Percentiles rank a stretch among this genome's conserved stretches.
Conservation (phyloP, 2,329 filamentous ascomycete species). For the Xylariaceae sp. region DNA sequence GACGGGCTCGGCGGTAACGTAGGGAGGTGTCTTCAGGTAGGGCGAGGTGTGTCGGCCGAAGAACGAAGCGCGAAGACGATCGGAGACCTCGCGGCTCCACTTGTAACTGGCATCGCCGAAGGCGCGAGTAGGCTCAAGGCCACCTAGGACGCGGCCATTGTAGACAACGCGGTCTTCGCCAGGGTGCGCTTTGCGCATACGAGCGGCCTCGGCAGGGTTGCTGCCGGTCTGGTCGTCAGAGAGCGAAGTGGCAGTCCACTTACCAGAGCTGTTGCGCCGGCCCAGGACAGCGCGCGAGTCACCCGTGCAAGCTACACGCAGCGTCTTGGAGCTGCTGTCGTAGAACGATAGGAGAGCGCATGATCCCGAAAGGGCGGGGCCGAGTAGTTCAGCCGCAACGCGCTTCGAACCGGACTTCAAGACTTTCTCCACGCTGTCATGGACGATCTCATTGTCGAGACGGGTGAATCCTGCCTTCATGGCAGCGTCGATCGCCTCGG, state of each 20-base stretch:
- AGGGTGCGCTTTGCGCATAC: conserved; percentile 80
- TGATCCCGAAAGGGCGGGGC: conserved; percentile 91
- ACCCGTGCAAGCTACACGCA: conserved; percentile 92
- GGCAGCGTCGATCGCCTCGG: conserved; percentile 78
- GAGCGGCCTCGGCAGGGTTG: conserved; percentile 76
- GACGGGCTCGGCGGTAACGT: conserved; percentile 93
- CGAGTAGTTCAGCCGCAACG: conserved; percentile 85
- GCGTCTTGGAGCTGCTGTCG: conserved; percentile 76
- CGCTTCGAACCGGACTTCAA: conserved; percentile 82
- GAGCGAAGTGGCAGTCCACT: conserved; percentile 86
- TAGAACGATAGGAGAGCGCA: conserved; percentile 96
- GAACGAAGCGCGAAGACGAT: conserved; percentile 76
- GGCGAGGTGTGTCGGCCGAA: conserved; percentile 76
- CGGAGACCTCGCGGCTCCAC: conserved; percentile 81
- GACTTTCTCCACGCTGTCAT: conserved; percentile 88
- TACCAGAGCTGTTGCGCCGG: conserved; percentile 68
- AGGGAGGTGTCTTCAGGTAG: conserved; percentile 83
- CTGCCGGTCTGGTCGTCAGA: conserved; percentile 92
- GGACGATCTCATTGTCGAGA: conserved; percentile 89
- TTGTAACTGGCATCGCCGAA: conserved; percentile 98
- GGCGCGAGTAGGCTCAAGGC: conserved; percentile 85
- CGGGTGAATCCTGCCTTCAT: conserved; percentile 89
- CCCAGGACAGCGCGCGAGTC: conserved; percentile 95
- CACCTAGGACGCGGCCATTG: conserved; percentile 86
- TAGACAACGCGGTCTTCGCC: conserved; percentile 81